Base-by-base conservation (phyloP, 2,329 filamentous ascomycete genomes). In the Sporothrix luriei region DNA sequence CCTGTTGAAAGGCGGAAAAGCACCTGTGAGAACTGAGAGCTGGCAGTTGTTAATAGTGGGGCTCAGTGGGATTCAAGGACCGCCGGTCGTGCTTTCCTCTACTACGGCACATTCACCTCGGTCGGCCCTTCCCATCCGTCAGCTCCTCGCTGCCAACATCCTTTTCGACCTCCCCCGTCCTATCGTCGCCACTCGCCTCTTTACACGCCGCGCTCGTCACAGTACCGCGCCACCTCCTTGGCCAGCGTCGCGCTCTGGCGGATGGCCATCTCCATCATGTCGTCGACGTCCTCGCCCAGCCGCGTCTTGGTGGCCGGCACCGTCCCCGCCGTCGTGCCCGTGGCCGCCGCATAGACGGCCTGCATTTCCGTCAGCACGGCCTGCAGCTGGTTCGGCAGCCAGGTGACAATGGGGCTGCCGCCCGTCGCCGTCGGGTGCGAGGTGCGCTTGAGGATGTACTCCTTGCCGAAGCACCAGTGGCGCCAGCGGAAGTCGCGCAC, bases 381-480 rank as follows among this genome's bases (percentile, higher is more conserved):
- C 73, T 87, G 84, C 62, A 94, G 83, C 81, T 94, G 91, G 78
- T 94, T 94, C 2, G 91, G 91, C 72, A 94, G 80, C 91, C 91
- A 94, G 2, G 91, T 94, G 19, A 94, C 90, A 72, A 94, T 94
- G 3, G 91, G 91, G 74, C 89, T 92, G 21, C 91, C 91, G 1
- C 91, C 91, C 0, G 91, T 94, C 0, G 91, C 91, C 1, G 90
- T 92, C 0, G 91, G 91, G 76, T 94, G 91, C 21, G 81, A 82
- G 0, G 90, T 93, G 76, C 88, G 87, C 83, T 93, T 92, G 72
- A 94, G 84, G 75, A 94, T 94, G 77, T 94, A 94, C 82, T 94
- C 91, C 71, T 91, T 84, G 2, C 91, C 92, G 77, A 94, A 94
- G 78, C 90, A 92, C 91, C 91, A 94, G 79, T 94, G 91, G 7